phyloP scores from a whole-genome alignment of 495 filamentous ascomycete species.

The Aspergillus diversus region DNA sequence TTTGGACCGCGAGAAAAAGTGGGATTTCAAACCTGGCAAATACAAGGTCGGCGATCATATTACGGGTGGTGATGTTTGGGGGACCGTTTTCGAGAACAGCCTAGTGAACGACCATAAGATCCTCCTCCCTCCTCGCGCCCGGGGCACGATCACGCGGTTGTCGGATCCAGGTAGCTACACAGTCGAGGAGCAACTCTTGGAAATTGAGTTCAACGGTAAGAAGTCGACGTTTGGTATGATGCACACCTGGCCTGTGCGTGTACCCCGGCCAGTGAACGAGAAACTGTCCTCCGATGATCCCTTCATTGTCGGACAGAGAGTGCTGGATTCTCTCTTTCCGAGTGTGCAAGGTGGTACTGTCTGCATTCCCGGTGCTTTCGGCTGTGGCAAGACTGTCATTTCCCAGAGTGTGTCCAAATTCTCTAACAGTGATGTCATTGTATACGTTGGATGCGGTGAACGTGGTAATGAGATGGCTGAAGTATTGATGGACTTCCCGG shows the following conservation, averaged over 20 bases:
- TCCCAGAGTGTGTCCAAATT: slow-evolving; percentile 98
- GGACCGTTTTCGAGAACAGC: slow-evolving; percentile 93
- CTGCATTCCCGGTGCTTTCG: slow-evolving; percentile 97
- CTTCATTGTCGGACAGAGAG: slow-evolving; percentile 94
- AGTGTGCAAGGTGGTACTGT: slow-evolving; percentile 97
- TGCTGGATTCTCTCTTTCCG: slow-evolving; percentile 96
- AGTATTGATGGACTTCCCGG: slow-evolving; percentile 99
- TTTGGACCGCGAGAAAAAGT: slow-evolving; percentile 84
- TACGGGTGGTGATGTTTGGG: slow-evolving; percentile 93
- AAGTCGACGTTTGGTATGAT: slow-evolving; percentile 94
- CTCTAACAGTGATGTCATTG: slow-evolving; percentile 98
- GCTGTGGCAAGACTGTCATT: slow-evolving; percentile 99
- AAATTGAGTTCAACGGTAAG: slow-evolving; percentile 95
- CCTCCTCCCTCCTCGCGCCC: slow-evolving; percentile 85
- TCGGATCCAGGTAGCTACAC: slow-evolving; percentile 89
- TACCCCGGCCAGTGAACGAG: slow-evolving; percentile 86
- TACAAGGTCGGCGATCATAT: slow-evolving; percentile 96
- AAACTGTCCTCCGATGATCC: slow-evolving; percentile 85
- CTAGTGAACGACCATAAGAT: slow-evolving; percentile 95
- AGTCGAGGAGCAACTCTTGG: slow-evolving; percentile 90
- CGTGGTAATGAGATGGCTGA: slow-evolving; percentile 99
- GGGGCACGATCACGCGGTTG: slow-evolving; percentile 89
- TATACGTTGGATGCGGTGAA: slow-evolving; percentile 98
- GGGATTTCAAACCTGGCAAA: slow-evolving; percentile 86
- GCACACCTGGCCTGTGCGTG: slow-evolving; percentile 99